These are phyloP conservation scores for Fraxinus sp. DNA, from an alignment of 305 asterid genomes.

Conservation along the genomic window DNA sequence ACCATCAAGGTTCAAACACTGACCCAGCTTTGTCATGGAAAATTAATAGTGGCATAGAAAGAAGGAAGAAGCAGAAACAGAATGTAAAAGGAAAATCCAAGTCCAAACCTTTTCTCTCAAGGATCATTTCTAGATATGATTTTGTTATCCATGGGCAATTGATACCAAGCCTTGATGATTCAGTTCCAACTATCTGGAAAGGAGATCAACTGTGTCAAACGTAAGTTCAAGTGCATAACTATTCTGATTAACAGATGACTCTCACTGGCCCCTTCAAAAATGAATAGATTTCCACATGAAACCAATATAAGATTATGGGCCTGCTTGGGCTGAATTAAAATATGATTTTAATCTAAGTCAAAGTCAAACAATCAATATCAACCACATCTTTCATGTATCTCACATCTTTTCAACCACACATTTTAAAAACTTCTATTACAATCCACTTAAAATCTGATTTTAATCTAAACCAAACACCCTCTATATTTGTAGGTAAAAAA, in stretches of 20 bases:
- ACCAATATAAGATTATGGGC: background rate
- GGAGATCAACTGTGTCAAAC: conserved; percentile 33
- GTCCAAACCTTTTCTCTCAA: conserved; percentile 80
- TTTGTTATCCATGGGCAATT: conserved; percentile 93
- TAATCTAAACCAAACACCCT: too few relatives aligned
- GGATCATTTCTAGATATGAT: conserved; percentile 95
- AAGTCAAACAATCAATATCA: too few relatives aligned
- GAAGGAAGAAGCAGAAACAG: conserved; percentile 2
- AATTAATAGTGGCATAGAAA: conserved; percentile 13
- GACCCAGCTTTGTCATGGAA: conserved; percentile 4
- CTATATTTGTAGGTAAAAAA: background rate
- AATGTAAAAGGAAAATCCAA: conserved; percentile 17
- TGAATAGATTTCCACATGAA: background rate
- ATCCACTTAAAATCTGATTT: too few relatives aligned
- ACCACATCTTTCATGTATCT: too few relatives aligned
- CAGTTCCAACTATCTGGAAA: conserved; percentile 80
- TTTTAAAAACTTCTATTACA: too few relatives aligned
- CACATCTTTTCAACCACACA: too few relatives aligned
- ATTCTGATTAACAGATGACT: conserved; percentile 20
- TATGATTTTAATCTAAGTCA: too few relatives aligned
- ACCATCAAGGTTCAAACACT: background rate
- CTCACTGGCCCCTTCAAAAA: background rate
- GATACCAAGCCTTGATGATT: conserved; percentile 85
- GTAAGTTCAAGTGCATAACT: conserved; percentile 27
- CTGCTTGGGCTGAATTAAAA: too few relatives aligned